Conservation (phyloP, 345 rosid genomes). For the Carallia brachiata region DNA sequence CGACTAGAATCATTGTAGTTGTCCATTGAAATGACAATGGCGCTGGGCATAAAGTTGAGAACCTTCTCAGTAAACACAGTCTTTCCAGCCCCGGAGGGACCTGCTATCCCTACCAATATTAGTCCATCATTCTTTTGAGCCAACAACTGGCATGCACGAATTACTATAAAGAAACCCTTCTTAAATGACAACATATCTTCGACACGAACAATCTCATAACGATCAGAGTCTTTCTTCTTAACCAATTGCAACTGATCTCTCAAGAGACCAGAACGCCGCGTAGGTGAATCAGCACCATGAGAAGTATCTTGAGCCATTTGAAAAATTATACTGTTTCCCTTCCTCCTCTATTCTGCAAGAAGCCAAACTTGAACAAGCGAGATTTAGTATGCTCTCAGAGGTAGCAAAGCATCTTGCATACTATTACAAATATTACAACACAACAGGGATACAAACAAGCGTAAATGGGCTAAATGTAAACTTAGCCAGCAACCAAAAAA, state of each 20-base stretch:
- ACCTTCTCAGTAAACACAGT: slow-evolving; percentile 93
- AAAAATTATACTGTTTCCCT: not conserved
- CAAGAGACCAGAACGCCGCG: slow-evolving; percentile 72
- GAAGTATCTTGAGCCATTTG: slow-evolving; percentile 61
- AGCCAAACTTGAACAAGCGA: not conserved
- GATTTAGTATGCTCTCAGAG: not conserved
- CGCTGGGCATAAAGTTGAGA: slow-evolving; percentile 88
- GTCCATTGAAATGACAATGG: slow-evolving; percentile 90
- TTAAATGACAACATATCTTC: slow-evolving; percentile 77
- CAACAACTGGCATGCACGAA: slow-evolving; percentile 88
- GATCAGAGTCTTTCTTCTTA: slow-evolving; percentile 67
- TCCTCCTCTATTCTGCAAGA: not conserved
- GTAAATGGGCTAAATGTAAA: too few relatives aligned
- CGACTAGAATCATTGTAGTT: slow-evolving; percentile 88
- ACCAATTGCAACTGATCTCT: slow-evolving; percentile 81
- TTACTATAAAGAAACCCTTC: slow-evolving; percentile 85
- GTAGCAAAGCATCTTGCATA: not conserved
- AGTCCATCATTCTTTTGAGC: slow-evolving; percentile 92
- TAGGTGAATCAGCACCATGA: slow-evolving; percentile 63
- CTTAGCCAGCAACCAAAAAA: too few relatives aligned
- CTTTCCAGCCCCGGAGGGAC: slow-evolving; percentile 99
- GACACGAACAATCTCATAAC: slow-evolving; percentile 80
- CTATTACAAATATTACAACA: too few relatives aligned
- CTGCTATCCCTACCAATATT: slow-evolving; percentile 89
- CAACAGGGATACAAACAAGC: too few relatives aligned